Percentiles rank a stretch among this genome's conserved stretches.
Conservation (phyloP, 2,329 filamentous ascomycete species). For the Septoria linicola region DNA sequence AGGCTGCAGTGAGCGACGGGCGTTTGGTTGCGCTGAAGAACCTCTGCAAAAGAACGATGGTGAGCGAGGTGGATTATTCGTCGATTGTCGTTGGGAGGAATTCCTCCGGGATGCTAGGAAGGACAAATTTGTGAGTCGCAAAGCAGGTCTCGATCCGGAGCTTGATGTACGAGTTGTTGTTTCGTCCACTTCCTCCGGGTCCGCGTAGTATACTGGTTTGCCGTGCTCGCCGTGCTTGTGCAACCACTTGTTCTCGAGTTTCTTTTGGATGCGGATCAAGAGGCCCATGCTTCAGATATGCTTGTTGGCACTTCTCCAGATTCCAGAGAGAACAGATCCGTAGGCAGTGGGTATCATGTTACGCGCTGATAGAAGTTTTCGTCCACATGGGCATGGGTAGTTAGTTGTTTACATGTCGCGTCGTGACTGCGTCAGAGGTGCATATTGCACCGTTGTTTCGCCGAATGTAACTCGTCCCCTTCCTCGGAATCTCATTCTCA, state of each 20-base stretch:
- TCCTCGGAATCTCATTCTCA: background rate
- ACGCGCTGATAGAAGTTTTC: constrained; percentile 1
- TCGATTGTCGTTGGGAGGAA: constrained; percentile 2
- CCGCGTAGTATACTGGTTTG: constrained; percentile 10
- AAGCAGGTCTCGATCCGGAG: constrained; percentile 4
- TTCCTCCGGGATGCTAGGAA: constrained; percentile 8
- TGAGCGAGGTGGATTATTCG: constrained; percentile 2
- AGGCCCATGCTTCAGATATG: constrained; percentile 6
- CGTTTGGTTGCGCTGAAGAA: constrained; percentile 7
- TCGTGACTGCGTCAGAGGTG: constrained; percentile 9
- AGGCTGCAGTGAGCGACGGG: constrained; percentile 1
- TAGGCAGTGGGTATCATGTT: constrained; percentile 1
- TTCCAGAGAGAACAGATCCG: background rate
- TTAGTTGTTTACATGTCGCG: constrained; percentile 8
- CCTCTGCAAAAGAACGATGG: constrained; percentile 12
- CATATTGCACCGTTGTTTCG: constrained; percentile 5
- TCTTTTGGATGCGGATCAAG: constrained; percentile 14
- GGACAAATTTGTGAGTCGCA: constrained; percentile 7
- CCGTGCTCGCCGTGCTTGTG: constrained; percentile 12
- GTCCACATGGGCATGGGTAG: constrained; percentile 1
- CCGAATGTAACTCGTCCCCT: background rate
- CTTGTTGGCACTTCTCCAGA: background rate
- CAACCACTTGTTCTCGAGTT: constrained; percentile 10
- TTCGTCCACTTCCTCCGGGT: constrained; percentile 2
- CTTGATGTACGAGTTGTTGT: constrained; percentile 1